Conservation (phyloP, 2,329 filamentous ascomycete genomes). For the Monilinia aucupariae region DNA sequence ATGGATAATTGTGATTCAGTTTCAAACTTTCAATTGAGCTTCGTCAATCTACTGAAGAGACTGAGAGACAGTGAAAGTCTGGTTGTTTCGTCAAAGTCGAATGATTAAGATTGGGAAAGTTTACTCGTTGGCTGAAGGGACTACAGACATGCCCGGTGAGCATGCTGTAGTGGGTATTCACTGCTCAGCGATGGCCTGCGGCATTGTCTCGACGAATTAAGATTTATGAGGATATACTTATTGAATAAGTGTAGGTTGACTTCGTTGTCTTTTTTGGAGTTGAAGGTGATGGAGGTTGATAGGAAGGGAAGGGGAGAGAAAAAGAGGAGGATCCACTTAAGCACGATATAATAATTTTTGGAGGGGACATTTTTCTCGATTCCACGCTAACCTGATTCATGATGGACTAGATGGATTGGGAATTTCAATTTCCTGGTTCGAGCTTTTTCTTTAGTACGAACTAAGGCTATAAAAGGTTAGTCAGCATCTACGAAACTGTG, state of each 20-base stretch:
- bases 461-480: no score
- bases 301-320: conserved; percentile 26
- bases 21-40: conserved; percentile 32
- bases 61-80: conserved; percentile 42
- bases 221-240: conserved; percentile 23
- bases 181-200: conserved; percentile 81
- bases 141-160: conserved; percentile 59
- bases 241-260: conserved; percentile 47
- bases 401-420: no score
- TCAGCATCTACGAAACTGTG: no score
- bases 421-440: no score
- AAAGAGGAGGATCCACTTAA: neutral
- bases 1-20: conserved; percentile 33
- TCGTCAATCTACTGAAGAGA: conserved; percentile 21
- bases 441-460: no score
- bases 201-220: conserved; percentile 69
- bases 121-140: conserved; percentile 76
- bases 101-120: conserved; percentile 50
- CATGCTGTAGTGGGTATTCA: conserved; percentile 79
- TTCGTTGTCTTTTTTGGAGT: conserved; percentile 53
- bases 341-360: conserved; percentile 24
- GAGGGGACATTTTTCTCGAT: conserved; percentile 10
- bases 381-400: neutral
- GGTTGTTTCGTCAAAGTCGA: conserved; percentile 63
- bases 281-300: conserved; percentile 21